Percentiles rank a stretch among this genome's conserved stretches.
These are phyloP conservation scores for Ceratocystis smalleyi DNA, from an alignment of 2,329 filamentous ascomycete genomes.

Conservation along the genomic window DNA sequence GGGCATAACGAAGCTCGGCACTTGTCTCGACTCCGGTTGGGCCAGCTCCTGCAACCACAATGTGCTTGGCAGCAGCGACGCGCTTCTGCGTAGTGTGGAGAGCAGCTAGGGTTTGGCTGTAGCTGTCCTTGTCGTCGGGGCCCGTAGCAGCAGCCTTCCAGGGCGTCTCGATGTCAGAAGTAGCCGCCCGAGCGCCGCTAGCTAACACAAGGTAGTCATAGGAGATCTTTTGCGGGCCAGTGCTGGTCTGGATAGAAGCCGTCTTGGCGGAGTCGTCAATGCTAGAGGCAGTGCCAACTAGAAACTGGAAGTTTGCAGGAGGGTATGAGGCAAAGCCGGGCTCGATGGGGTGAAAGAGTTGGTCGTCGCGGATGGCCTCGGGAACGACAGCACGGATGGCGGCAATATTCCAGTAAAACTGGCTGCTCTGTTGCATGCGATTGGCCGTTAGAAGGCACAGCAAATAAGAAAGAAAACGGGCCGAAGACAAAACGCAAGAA, in stretches of 20 bases:
- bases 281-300: constrained; percentile 33
- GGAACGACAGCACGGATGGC: constrained; percentile 41
- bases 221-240: constrained; percentile 23
- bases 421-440: constrained; percentile 30
- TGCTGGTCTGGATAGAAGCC: constrained; percentile 22
- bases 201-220: constrained; percentile 45
- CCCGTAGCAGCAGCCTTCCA: constrained; percentile 34
- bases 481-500: not conserved
- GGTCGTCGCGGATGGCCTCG: constrained; percentile 32
- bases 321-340: constrained; percentile 37
- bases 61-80: constrained; percentile 32
- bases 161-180: constrained; percentile 27
- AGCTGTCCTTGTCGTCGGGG: constrained; percentile 19
- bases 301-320: constrained; percentile 33
- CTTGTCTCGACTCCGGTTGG: constrained; percentile 40
- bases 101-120: constrained; percentile 29
- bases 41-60: constrained; percentile 42
- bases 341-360: constrained; percentile 35
- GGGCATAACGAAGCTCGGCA: constrained; percentile 39
- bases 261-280: constrained; percentile 28
- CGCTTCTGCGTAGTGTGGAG: constrained; percentile 29
- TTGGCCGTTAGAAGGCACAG: not conserved
- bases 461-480: not conserved
- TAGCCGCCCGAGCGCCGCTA: constrained; percentile 33
- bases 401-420: constrained; percentile 45